Conservation (phyloP, 108 stramenopile genomes). For the Fragilaria crotonensis region DNA sequence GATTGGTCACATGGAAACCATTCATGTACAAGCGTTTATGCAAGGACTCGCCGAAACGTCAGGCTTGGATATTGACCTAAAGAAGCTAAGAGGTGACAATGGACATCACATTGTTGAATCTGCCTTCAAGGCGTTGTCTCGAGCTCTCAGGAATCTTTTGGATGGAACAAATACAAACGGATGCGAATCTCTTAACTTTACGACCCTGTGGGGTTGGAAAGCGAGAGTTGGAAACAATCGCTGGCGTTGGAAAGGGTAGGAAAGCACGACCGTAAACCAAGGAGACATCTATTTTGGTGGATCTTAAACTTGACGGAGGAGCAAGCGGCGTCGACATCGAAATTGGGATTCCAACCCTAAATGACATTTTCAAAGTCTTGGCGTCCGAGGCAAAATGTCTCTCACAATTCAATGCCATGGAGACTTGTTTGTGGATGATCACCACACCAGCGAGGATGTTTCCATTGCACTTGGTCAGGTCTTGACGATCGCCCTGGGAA, state of each 20-base stretch:
- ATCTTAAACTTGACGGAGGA: slow-evolving; percentile 42
- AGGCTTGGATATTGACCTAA: slow-evolving; percentile 39
- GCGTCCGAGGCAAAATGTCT: slow-evolving; percentile 57
- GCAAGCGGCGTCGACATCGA: slow-evolving; percentile 30
- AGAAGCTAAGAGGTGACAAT: slow-evolving; percentile 71
- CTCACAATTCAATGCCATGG: slow-evolving; percentile 68
- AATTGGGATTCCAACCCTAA: slow-evolving; percentile 80
- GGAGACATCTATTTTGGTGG: slow-evolving; percentile 69
- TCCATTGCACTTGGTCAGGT: slow-evolving; percentile 89
- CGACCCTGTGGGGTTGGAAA: slow-evolving; percentile 36
- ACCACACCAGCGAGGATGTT: slow-evolving; percentile 95
- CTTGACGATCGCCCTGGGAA: slow-evolving; percentile 74
- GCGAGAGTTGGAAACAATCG: slow-evolving; percentile 34
- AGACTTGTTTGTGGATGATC: slow-evolving; percentile 94
- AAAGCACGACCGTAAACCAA: slow-evolving; percentile 61
- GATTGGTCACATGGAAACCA: slow-evolving; percentile 56
- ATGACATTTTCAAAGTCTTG: slow-evolving; percentile 69
- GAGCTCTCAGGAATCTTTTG: slow-evolving; percentile 64
- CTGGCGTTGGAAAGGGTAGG: slow-evolving; percentile 42
- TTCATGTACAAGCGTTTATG: slow-evolving; percentile 46
- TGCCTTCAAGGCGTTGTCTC: slow-evolving; percentile 79
- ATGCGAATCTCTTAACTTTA: slow-evolving; percentile 8
- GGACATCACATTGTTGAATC: slow-evolving; percentile 78
- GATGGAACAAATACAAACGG: slow-evolving; percentile 45
- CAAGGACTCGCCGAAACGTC: slow-evolving; percentile 35